These are phyloP conservation scores for Blastobotrys mokoenaii DNA, from an alignment of 805 yeast species.

Conservation along the genomic window DNA sequence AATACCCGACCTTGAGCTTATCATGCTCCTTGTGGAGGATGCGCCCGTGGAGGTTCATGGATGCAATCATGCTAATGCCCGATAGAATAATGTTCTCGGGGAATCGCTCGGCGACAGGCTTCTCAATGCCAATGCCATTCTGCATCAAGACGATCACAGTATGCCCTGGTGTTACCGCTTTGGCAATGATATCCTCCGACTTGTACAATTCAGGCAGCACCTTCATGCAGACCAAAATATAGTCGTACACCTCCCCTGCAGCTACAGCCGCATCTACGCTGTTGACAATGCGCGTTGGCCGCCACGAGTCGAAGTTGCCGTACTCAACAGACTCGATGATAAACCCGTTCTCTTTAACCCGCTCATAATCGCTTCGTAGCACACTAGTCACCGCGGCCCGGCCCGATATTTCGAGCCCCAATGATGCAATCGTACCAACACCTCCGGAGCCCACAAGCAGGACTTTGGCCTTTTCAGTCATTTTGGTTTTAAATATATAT, in stretches of 20 bases:
- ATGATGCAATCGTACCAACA: slow-evolving; percentile 72
- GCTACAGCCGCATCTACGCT: slow-evolving; percentile 40
- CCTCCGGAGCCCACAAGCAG: slow-evolving; percentile 79
- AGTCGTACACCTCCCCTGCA: slow-evolving; percentile 40
- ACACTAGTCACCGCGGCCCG: slow-evolving; percentile 50
- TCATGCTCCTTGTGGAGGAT: slow-evolving; percentile 47
- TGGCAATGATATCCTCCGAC: slow-evolving; percentile 43
- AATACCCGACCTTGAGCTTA: slow-evolving; percentile 42
- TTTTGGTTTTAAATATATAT: background rate
- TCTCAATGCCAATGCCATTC: slow-evolving; percentile 58
- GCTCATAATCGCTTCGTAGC: slow-evolving; percentile 55
- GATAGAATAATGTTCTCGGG: slow-evolving; percentile 47
- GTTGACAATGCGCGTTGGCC: slow-evolving; percentile 35
- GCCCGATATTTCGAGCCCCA: slow-evolving; percentile 44
- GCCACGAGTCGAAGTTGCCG: slow-evolving; percentile 47
- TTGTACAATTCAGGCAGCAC: slow-evolving; percentile 55
- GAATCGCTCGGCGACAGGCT: slow-evolving; percentile 42
- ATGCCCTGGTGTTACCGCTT: slow-evolving; percentile 38
- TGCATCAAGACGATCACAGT: slow-evolving; percentile 52
- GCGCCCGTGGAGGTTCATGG: slow-evolving; percentile 43
- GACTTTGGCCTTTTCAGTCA: slow-evolving; percentile 29
- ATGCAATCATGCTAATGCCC: slow-evolving; percentile 57
- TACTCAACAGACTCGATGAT: slow-evolving; percentile 54
- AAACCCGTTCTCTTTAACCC: slow-evolving; percentile 45
- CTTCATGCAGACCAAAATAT: slow-evolving; percentile 52